Base-by-base conservation (phyloP, 495 filamentous ascomycete species). In the Annulohypoxylon bovei region DNA sequence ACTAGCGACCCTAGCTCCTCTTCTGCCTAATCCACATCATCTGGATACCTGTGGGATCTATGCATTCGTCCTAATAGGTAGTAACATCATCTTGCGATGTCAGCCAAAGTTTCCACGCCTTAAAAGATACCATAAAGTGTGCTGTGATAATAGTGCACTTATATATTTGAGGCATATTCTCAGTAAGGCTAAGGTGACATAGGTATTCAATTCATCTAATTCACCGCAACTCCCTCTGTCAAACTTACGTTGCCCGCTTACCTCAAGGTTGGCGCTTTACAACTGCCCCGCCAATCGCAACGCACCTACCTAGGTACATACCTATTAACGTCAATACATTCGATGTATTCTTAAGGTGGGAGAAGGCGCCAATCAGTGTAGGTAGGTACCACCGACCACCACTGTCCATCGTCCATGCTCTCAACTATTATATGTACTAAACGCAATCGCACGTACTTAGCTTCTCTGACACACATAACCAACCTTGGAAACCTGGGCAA, bases 211-310 rank as follows among this genome's bases (percentile, higher is more conserved):
- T 30, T 12, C 47, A 30, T 28, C 6, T 52, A 52, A 52, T n/a
- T 28, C 25, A 25, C 44, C 44, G 20, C 44, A 47, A 47, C 47
- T 52, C 47, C 22, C 6, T 30, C 8, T 27, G 23, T 50, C 9
- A n/a, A 50, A 50, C 46, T 28, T 50, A 28, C 8, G 46, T 6
- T n/a, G 23, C 28, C 18, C 27, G 52, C 67, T 37, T 70, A 49
- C 65, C 37, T 12, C 12, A 52, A 30, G 25, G 47, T 52, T 55
- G 47, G 52, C 52, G 3, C 30, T 40, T 61, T 62, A 28, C 47
- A 27, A 22, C 44, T 62, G 49, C 65, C 65, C 65, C 65, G 65
- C 65, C 49, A n/a, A 56, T 49, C 30, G 18, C 8, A 23, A 23
- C 27, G 47, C 52, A 58, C 59, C 30, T 50, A 5, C 33, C 32